Base-by-base conservation (phyloP, 2,329 filamentous ascomycete species). In the Colletotrichum cuscutae region DNA sequence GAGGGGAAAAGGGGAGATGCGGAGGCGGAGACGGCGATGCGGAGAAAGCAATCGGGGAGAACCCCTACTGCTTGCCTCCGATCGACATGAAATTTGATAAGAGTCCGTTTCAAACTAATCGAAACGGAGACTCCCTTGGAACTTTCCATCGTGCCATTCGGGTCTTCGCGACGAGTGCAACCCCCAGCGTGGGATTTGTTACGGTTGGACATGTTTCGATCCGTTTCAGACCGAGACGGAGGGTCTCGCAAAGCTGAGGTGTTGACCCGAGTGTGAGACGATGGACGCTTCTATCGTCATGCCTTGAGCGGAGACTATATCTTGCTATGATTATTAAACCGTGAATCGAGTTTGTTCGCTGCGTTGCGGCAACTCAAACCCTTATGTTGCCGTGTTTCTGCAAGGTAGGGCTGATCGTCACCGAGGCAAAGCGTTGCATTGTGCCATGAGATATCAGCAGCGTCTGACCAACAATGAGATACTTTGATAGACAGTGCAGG, bases 21-120 rank as follows among this genome's bases (percentile, higher is more conserved):
- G 71, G 71, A 73, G 71, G 71, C 71, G 66, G 71, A 49, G 54
- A 37, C 53, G 52, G 62, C 6, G 52, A 24, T 19, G 11, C 53
- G 52, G 24, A 22, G 46, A 54, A 32, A 32, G n/a, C 26, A 8
- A 15, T 30, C 62, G 13, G 49, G 30, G 22, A 30, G 3, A 19
- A 30, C 9, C 49, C 62, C 62, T 57, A 62, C 63, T 71, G 28
- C n/a, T 35, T 46, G 63, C 24, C 19, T 49, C 64, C 58, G 49
- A 62, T 62, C 28, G 13, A 28, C 60, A 52, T 58, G 7, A 26
- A 32, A 15, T 19, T 71, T 32, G 69, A 26, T 13, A 26, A 22
- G 24, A 42, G 46, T 26, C 58, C 24, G 69, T 71, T 71, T 71
- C 65, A 58, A 32, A 57, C 35, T 37, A 32, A 13, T 32, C 30